Base-by-base conservation (phyloP, 345 rosid species). In the Corymbia maculata region DNA sequence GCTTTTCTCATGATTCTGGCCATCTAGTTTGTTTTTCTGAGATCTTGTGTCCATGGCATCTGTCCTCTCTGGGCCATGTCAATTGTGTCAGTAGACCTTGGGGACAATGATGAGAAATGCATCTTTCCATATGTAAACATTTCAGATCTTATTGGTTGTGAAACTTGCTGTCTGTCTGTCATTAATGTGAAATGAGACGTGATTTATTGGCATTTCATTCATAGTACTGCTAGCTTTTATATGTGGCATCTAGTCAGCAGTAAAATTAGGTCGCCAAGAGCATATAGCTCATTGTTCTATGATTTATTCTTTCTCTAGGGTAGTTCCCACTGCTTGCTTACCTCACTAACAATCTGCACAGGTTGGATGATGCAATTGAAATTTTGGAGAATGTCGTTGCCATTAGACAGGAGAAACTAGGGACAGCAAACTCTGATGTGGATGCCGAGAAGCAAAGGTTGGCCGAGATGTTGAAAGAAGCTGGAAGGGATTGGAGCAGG, bases 321-420 rank as follows among this genome's bases (percentile, higher is more conserved):
- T n/a, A 1, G 10, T 51, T 85, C 86, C 55, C 55, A 17, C 61
- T 51, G 45, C 12, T 22, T 30, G 44, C 87, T 85, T 52, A 44
- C 66, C 61, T 52, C 87, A 30, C 61, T n/a, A 51, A 32, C 87
- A 47, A 51, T 52, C 61, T 51, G 61, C 61, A 52, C 90, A 93
- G 94, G 91, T 87, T 91, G 49, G 91, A 89, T 26, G 93, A 93
- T 86, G 94, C 94, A 47, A 90, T 92, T 24, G 91, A 91, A 87
- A 88, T 93, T 85, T 57, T 93, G 89, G 94, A 93, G 86, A 86
- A 87, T 57, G 89, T 93, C 10, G 91, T 93, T 16, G 82, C 52
- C 42, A 44, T 93, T 59, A 90, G 93, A 89, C 91, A 93, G 87
- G 92, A 93, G 87, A 91, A 90, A 88, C 92, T 90, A 42, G 94